Conservation (phyloP, 1,139 yeast genomes). For the Taphrina flavorubra region DNA sequence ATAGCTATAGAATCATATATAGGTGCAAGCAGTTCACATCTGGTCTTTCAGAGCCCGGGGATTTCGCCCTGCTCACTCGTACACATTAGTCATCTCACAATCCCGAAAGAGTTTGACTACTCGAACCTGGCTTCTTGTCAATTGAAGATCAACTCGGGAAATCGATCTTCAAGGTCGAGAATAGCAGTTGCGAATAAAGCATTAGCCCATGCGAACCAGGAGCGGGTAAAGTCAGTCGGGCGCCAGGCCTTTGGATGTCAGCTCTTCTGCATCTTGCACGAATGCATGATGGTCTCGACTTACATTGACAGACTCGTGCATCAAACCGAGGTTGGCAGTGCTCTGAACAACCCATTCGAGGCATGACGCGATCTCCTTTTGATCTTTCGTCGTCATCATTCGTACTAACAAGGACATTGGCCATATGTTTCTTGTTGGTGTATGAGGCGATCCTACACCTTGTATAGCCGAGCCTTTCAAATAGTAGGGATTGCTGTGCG, state of each 20-base stretch:
- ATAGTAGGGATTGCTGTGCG: constrained; percentile 77
- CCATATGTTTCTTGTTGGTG: constrained; percentile 83
- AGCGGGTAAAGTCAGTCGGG: constrained; percentile 45
- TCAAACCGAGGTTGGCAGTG: constrained; percentile 76
- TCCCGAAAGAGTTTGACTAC: background rate
- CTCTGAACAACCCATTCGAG: constrained; percentile 62
- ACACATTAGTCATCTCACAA: too few species aligned
- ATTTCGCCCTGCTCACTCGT: too few species aligned
- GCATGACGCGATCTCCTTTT: constrained; percentile 64
- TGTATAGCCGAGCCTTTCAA: constrained; percentile 65
- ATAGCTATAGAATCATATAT: too few species aligned
- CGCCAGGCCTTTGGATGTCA: constrained; percentile 50
- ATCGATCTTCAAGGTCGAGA: constrained; percentile 70
- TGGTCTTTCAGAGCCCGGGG: too few species aligned
- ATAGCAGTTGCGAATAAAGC: constrained; percentile 88
- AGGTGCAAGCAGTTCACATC: too few species aligned
- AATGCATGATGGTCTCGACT: constrained; percentile 52
- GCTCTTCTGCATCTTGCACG: background rate
- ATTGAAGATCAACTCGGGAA: constrained; percentile 65
- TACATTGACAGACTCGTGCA: constrained; percentile 84
- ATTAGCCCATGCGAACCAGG: constrained; percentile 96
- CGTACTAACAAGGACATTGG: constrained; percentile 81
- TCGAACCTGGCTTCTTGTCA: background rate
- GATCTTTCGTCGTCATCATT: constrained; percentile 76
- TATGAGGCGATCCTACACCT: constrained; percentile 92